These are phyloP conservation scores for Xylaria sp. DNA, from an alignment of 2,329 filamentous ascomycete species.

Conservation along the genomic window DNA sequence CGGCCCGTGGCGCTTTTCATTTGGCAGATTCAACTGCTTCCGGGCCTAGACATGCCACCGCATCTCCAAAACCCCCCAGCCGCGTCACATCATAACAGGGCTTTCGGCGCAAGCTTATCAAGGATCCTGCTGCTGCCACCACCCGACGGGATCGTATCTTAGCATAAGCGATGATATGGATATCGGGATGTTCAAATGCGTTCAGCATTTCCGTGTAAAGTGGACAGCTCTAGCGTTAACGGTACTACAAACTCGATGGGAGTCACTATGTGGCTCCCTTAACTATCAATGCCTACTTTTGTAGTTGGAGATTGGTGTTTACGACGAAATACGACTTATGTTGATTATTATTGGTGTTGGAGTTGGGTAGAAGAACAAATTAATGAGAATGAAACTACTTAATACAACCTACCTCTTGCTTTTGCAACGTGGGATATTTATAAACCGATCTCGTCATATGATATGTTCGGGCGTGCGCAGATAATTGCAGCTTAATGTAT, in stretches of 20 bases:
- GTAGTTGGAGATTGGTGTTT: not conserved
- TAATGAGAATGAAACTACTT: not conserved
- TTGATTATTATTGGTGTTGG: not conserved
- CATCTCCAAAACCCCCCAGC: too few relatives aligned
- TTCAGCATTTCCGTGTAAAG: not conserved
- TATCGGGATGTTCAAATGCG: not conserved
- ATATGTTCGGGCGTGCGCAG: not conserved
- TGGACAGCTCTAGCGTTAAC: conserved; percentile 1
- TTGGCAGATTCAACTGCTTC: conserved; percentile 64
- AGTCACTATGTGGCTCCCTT: not conserved
- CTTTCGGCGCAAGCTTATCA: too few relatives aligned
- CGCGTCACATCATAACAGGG: too few relatives aligned
- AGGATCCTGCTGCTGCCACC: too few relatives aligned
- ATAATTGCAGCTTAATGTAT: not conserved
- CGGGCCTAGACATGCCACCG: conserved; percentile 42
- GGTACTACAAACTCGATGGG: not conserved
- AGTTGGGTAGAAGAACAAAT: not conserved
- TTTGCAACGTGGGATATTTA: not conserved
- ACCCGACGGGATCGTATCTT: too few relatives aligned
- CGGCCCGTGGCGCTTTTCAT: conserved; percentile 62
- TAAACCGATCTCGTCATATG: not conserved
- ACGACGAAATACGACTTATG: not conserved
- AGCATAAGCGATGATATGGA: too few relatives aligned
- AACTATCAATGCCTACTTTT: not conserved
- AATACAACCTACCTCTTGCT: not conserved